Evolutionary conservation across 2,329 filamentous ascomycete species (phyloP), one percentile per base, ranked within the genome.

Genomic region (Hypoxylon sp.): DNA sequence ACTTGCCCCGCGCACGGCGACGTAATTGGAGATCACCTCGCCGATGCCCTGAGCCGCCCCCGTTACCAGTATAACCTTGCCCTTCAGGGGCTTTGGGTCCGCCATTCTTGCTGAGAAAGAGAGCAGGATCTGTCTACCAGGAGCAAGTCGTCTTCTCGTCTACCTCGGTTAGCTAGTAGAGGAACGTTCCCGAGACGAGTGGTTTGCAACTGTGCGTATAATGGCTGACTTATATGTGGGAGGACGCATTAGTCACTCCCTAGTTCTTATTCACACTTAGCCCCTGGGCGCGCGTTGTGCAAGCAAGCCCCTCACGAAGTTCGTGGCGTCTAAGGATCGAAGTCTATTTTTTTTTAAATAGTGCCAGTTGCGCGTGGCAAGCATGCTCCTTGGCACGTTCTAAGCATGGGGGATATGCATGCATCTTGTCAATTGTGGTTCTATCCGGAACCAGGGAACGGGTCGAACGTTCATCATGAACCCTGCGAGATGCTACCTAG

Each of bases 1-100:
- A 23, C 67, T 74, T n/a, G 77, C 77, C 6, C 77, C 77, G n/a
- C 77, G 67, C 10, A 63, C 69, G n/a, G 72, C 70, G 14, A 71
- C 51, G 46, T 71, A 73, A n/a, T 55, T 38, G 5, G 69, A 60
- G 41, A 72, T 67, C n/a, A 62, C 67, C 23, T 65, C 64, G 45
- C 72, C 72, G 48, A 72, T 36, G 0, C 70, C 70, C 25, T 68
- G 61, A 13, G 65, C 68, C 4, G 65, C 70, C 45, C 70, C 70
- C 17, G 73, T 73, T 23, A 74, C 58, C 11, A 70, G 61, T 48
- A 75, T 68, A 50, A 73, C 61, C 50, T 70, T 75, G 41, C 68
- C 51, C 28, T 69, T 68, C 14, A 72, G 61, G 49, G 72, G 71
- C 23, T 70, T 64, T 9, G 63, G 58, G 48, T 66, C 59, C 9